A percentile compares a stretch with the other conserved stretches of the same genome.
These are phyloP conservation scores for Hibiscus mutabilis DNA, from an alignment of 345 rosid species.

Conservation along the genomic window DNA sequence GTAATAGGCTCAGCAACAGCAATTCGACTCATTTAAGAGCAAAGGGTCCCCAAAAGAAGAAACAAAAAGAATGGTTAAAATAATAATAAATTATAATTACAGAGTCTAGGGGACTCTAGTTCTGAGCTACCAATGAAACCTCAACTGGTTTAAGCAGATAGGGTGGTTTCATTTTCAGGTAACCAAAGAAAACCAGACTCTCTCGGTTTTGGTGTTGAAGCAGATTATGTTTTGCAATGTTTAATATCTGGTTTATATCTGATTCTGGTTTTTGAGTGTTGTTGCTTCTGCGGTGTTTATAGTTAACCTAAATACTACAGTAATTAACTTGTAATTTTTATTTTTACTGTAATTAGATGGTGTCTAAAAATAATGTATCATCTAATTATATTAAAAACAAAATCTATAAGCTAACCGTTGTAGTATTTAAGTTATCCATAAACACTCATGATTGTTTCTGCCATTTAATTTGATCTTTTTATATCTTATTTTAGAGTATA, in stretches of 20 bases:
- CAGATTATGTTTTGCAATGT: not conserved
- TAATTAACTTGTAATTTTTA: too few species aligned
- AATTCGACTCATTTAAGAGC: not conserved
- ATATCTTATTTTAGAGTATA: too few species aligned
- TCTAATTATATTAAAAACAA: too few species aligned
- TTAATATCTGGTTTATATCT: not conserved
- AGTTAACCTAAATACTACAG: too few species aligned
- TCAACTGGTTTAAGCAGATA: not conserved
- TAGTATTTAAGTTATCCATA: too few species aligned
- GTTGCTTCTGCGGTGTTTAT: too few species aligned
- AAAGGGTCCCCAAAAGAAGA: not conserved
- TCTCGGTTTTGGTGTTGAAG: conserved; percentile 24
- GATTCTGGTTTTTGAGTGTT: not conserved
- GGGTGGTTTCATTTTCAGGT: not conserved
- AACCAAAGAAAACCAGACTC: not conserved
- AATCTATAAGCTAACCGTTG: too few species aligned
- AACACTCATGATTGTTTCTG: too few species aligned
- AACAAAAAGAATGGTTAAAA: not conserved
- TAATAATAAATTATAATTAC: not conserved
- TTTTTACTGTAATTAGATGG: too few species aligned
- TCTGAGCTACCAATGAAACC: not conserved
- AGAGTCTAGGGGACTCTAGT: conserved; percentile 1
- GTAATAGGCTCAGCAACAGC: conserved; percentile 8
- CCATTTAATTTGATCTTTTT: too few species aligned
- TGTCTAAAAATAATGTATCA: too few species aligned